These are phyloP conservation scores for Penicillium sp. DNA, from an alignment of 2,329 filamentous ascomycete genomes.

Conservation along the genomic window DNA sequence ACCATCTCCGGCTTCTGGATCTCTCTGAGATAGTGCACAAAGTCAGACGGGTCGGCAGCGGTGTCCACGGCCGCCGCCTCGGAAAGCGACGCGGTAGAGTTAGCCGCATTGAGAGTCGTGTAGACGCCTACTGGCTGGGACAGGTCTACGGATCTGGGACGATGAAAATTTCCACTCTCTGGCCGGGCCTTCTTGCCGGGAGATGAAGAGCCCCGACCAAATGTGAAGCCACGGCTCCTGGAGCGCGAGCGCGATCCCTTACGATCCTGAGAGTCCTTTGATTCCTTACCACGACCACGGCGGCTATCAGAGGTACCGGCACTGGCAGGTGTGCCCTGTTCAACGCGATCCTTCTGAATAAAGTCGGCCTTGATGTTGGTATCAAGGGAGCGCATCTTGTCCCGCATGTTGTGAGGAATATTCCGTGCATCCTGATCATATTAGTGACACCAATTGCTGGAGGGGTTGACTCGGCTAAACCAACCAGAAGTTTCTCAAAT, in stretches of 20 bases:
- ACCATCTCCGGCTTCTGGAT: conserved; percentile 80
- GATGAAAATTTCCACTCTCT: conserved; percentile 68
- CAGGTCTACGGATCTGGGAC: conserved; percentile 74
- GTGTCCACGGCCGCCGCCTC: conserved; percentile 74
- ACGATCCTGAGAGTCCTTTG: conserved; percentile 51
- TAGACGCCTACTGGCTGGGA: conserved; percentile 66
- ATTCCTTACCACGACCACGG: conserved; percentile 52
- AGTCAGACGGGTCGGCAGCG: conserved; percentile 77
- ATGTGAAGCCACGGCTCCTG: conserved; percentile 78
- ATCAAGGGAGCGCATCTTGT: conserved; percentile 91
- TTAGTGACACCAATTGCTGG: conserved; percentile 12
- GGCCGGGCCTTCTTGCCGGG: conserved; percentile 76
- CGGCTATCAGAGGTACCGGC: conserved; percentile 45
- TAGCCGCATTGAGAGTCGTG: conserved; percentile 60
- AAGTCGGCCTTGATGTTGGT: conserved; percentile 94
- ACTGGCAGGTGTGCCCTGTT: conserved; percentile 60
- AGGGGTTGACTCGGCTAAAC: conserved; percentile 39
- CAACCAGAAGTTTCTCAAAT: conserved; percentile 66
- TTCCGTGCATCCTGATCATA: conserved; percentile 76
- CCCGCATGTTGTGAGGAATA: conserved; percentile 89
- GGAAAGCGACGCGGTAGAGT: conserved; percentile 59
- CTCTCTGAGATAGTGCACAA: conserved; percentile 83
- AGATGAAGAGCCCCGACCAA: conserved; percentile 72
- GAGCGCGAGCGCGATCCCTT: conserved; percentile 57
- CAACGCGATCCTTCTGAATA: conserved; percentile 84